phyloP scores from a whole-genome alignment of 2,329 filamentous ascomycete species.

The Curvularia hawaiiensis region DNA sequence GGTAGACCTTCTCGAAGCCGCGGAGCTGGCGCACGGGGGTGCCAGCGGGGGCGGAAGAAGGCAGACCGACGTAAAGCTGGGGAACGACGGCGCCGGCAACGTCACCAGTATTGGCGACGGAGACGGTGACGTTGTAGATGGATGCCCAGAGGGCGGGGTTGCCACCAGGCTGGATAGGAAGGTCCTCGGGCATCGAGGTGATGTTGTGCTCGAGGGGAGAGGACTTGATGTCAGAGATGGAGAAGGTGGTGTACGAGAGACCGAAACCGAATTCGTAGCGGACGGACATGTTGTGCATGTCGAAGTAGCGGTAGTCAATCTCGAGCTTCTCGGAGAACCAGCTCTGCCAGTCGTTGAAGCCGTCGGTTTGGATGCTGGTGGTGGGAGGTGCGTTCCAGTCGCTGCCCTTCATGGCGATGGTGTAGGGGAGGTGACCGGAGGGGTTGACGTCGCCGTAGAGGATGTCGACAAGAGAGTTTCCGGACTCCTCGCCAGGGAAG shows the following conservation, averaged over 20 bases:
- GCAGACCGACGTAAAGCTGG: constrained; percentile 62
- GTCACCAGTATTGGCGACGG: constrained; percentile 71
- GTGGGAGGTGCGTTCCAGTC: constrained; percentile 65
- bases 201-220: constrained; percentile 60
- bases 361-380: constrained; percentile 47
- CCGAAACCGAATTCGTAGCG: constrained; percentile 84
- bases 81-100: constrained; percentile 58
- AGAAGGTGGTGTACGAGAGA: constrained; percentile 75
- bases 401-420: constrained; percentile 71
- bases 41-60: constrained; percentile 61
- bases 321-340: constrained; percentile 65
- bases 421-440: constrained; percentile 84
- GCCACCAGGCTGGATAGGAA: constrained; percentile 51
- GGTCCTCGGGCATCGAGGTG: constrained; percentile 58
- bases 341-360: constrained; percentile 53
- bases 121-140: constrained; percentile 69
- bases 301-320: constrained; percentile 81
- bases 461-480: constrained; percentile 49
- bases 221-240: constrained; percentile 69
- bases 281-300: constrained; percentile 66
- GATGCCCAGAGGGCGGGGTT: constrained; percentile 66
- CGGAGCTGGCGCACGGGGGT: constrained; percentile 56
- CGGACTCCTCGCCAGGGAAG: constrained; percentile 50
- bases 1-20: constrained; percentile 58
- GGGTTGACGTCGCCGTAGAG: constrained; percentile 79